Percentiles rank a stretch among this genome's conserved stretches.
Evolutionary conservation across 2,329 filamentous ascomycete genomes (phyloP).

Genomic region (Periglandula ipomoeae): DNA sequence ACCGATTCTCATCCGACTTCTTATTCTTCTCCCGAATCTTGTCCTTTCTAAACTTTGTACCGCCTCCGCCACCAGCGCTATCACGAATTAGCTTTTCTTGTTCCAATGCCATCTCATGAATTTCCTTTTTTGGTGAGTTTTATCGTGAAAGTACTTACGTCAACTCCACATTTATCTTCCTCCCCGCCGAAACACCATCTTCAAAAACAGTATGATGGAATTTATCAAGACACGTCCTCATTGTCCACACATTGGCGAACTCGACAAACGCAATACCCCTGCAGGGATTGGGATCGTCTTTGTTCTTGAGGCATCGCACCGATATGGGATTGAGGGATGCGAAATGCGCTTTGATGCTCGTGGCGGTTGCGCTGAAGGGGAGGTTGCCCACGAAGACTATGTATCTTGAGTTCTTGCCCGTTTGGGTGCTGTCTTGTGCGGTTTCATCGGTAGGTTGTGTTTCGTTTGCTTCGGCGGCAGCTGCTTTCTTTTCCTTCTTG

Average conservation of each 20-base stretch:
- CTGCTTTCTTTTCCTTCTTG: slow-evolving; percentile 13
- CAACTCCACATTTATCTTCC: slow-evolving; percentile 87
- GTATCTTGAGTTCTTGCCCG: slow-evolving; percentile 19
- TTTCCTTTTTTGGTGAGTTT: not conserved
- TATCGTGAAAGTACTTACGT: slow-evolving; percentile 47
- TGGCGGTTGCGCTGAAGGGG: slow-evolving; percentile 69
- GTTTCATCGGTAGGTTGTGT: slow-evolving; percentile 6
- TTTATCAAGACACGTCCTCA: slow-evolving; percentile 86
- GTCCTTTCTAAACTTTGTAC: slow-evolving; percentile 58
- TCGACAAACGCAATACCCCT: slow-evolving; percentile 83
- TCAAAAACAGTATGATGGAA: slow-evolving; percentile 79
- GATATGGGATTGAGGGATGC: slow-evolving; percentile 46
- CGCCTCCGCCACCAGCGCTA: slow-evolving; percentile 78
- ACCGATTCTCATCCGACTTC: slow-evolving; percentile 63
- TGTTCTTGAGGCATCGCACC: slow-evolving; percentile 61
- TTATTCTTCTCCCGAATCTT: slow-evolving; percentile 82
- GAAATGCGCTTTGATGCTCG: slow-evolving; percentile 67
- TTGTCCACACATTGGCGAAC: slow-evolving; percentile 75
- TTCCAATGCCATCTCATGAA: too few species aligned
- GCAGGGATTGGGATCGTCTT: slow-evolving; percentile 48
- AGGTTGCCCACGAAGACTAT: slow-evolving; percentile 59
- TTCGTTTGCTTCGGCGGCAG: slow-evolving; percentile 13
- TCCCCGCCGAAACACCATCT: slow-evolving; percentile 41
- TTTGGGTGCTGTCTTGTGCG: slow-evolving; percentile 9
- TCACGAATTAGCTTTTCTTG: not conserved